Conservation (phyloP, 495 filamentous ascomycete species). For the Penicillium paradoxum region DNA sequence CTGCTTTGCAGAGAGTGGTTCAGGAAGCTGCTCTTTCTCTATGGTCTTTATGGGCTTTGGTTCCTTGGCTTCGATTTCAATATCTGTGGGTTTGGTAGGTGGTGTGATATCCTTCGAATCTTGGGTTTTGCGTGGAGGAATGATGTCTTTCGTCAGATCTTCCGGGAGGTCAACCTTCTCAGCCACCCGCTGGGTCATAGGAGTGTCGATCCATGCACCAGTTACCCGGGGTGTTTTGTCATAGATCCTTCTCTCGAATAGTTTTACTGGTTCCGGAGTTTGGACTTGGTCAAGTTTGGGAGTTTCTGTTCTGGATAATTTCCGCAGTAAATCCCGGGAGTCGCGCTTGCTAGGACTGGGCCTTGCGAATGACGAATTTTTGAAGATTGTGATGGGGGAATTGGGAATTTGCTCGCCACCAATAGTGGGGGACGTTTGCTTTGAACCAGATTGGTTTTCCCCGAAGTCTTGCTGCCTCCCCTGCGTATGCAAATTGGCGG, state of each 20-base stretch:
- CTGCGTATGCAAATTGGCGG: constrained; percentile 10
- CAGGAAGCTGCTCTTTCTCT: neutral
- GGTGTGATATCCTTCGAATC: constrained; percentile 1
- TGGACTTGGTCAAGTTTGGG: constrained; percentile 25
- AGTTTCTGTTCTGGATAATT: constrained; percentile 58
- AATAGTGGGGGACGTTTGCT: constrained; percentile 24
- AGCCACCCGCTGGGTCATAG: constrained; percentile 38
- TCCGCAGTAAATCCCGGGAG: constrained; percentile 61
- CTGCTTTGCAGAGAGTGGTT: constrained; percentile 5
- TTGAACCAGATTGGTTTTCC: constrained; percentile 17
- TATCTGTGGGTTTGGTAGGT: neutral
- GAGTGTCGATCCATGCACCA: constrained; percentile 52
- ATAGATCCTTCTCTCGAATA: constrained; percentile 32
- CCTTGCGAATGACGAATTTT: constrained; percentile 30
- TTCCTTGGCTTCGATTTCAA: constrained; percentile 5
- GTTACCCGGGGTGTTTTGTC: constrained; percentile 48
- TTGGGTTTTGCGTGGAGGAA: constrained; percentile 11
- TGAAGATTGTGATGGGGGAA: constrained; percentile 52
- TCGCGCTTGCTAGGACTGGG: constrained; percentile 46
- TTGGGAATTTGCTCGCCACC: constrained; percentile 43
- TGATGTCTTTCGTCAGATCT: constrained; percentile 28
- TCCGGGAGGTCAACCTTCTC: constrained; percentile 18
- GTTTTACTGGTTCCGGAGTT: constrained; percentile 41
- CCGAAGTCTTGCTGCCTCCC: constrained; percentile 12
- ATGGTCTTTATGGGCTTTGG: constrained; percentile 1